phyloP scores from a whole-genome alignment of 2,329 filamentous ascomycete genomes.

The Cladosporium sp. region DNA sequence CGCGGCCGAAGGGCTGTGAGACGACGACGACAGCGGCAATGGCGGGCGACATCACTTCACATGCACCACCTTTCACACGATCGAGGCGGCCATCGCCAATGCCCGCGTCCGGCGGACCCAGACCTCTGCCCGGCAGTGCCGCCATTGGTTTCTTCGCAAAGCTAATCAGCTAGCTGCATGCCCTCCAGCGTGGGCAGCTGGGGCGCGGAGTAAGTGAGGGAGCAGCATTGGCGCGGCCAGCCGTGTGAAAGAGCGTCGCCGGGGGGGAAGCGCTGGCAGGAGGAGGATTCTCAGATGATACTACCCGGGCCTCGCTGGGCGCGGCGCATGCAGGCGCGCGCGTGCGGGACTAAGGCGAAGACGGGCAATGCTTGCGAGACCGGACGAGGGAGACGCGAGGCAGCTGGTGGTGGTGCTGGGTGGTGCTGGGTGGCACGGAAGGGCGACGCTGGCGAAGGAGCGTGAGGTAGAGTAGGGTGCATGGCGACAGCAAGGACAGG shows the following conservation, averaged over 20 bases:
- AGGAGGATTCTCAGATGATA: slow-evolving; percentile 1
- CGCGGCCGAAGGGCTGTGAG: slow-evolving; percentile 5
- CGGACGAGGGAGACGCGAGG: background rate
- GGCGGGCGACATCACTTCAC: slow-evolving; percentile 18
- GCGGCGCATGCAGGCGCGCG: slow-evolving; percentile 2
- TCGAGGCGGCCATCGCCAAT: background rate
- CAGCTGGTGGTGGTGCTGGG: background rate
- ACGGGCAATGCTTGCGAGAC: slow-evolving; percentile 1
- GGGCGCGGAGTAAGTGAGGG: background rate
- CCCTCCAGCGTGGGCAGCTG: slow-evolving; percentile 5
- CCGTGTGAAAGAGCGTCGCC: background rate
- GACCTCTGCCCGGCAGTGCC: slow-evolving; percentile 11
- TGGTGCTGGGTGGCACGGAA: background rate
- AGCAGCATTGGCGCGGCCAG: slow-evolving; percentile 1
- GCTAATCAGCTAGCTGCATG: slow-evolving; percentile 30
- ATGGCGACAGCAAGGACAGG: slow-evolving; percentile 3
- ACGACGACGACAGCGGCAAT: slow-evolving; percentile 10
- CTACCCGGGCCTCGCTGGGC: background rate
- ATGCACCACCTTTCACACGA: slow-evolving; percentile 16
- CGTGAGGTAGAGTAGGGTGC: background rate
- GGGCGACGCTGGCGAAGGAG: background rate
- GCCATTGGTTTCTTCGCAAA: slow-evolving; percentile 27
- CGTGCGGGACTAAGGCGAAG: slow-evolving; percentile 1
- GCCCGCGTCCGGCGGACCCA: slow-evolving; percentile 1
- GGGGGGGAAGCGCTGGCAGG: slow-evolving; percentile 1